Percentiles rank a stretch among this genome's conserved stretches.
These are phyloP conservation scores for Myxozyma melibiosi DNA, from an alignment of 805 yeast species.

Conservation along the genomic window DNA sequence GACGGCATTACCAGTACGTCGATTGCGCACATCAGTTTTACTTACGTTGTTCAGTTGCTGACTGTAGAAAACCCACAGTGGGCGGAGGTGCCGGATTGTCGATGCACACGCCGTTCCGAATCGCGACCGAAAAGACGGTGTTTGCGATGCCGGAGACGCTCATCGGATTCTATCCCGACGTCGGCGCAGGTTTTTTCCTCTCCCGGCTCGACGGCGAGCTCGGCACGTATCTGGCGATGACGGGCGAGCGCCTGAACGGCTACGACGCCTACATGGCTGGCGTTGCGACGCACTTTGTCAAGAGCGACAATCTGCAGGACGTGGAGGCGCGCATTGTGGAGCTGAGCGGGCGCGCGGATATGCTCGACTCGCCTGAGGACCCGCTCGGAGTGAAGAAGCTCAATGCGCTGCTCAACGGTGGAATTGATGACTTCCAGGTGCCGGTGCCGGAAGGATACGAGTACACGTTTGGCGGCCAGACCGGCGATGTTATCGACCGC, in stretches of 20 bases:
- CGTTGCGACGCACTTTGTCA: constrained; percentile 86
- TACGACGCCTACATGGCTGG: constrained; percentile 82
- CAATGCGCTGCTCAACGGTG: constrained; percentile 58
- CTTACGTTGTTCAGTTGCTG: not conserved
- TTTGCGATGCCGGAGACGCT: constrained; percentile 98
- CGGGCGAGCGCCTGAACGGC: constrained; percentile 79
- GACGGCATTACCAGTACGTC: constrained; percentile 72
- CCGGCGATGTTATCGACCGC: constrained; percentile 65
- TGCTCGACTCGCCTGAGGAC: constrained; percentile 10
- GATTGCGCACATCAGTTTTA: no score
- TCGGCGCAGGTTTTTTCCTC: constrained; percentile 87
- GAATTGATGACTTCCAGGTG: constrained; percentile 77
- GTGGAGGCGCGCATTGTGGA: constrained; percentile 67
- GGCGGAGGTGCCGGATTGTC: constrained; percentile 97
- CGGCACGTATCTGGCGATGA: constrained; percentile 83
- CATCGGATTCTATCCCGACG: constrained; percentile 95
- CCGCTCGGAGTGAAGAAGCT: constrained; percentile 12
- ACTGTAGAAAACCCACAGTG: constrained; percentile 48
- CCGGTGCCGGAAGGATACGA: constrained; percentile 64
- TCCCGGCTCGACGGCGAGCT: constrained; percentile 79
- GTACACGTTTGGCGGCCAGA: constrained; percentile 58
- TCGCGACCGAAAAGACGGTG: constrained; percentile 88
- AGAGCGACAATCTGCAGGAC: constrained; percentile 61
- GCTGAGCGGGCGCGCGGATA: constrained; percentile 44
- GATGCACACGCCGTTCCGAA: constrained; percentile 87